Base-by-base conservation (phyloP, 306 rosid species). In the Rosa lucieae region DNA sequence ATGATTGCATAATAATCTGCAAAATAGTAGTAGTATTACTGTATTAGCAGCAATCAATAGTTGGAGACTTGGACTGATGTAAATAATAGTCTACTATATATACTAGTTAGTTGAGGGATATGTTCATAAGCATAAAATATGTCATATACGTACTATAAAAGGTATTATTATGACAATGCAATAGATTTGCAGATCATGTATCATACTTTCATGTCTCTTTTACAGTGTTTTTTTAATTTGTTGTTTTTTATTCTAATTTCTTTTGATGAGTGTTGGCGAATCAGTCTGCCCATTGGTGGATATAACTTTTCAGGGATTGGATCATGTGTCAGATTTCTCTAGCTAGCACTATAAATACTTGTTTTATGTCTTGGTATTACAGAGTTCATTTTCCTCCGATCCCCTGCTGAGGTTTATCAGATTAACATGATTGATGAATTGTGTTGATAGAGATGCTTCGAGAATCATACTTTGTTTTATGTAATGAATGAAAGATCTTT, bases 181-280 rank as follows among this genome's bases (percentile, higher is more conserved):
- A 78, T 58, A 81, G 70, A 74, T 80, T 81, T 81, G 80, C 80
- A 81, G 85, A 84, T 84, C 80, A 77, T 67, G 80, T 73, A 74
- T 29, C 32, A 29, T 29, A 29, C 32, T 29, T 29, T 53, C 43
- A 46, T 77, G 77, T 81, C 77, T 77, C 67, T 53, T 76, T 72
- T 42, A 5, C 44, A 7, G 13, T 47, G 6, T 52, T 43, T 37
- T 18, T 46, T 35, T 32, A 26, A 13, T 37, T 61, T 18, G 10
- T 43, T 49, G 39, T 77, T 65, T 46, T 15, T 62, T 65, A 61
- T 78, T 78, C 20, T 58, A 62, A 20, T 59, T 23, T 35, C 5
- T 74, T 51, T 79, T 20, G 21, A 35, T 29, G 46, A 17, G 66
- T 70, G 52, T 52, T 66, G 81, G 76, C 72, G 76, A 72, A 79